These are phyloP conservation scores for Trichoderma hamatum DNA, from an alignment of 2,329 filamentous ascomycete genomes.

Conservation along the genomic window DNA sequence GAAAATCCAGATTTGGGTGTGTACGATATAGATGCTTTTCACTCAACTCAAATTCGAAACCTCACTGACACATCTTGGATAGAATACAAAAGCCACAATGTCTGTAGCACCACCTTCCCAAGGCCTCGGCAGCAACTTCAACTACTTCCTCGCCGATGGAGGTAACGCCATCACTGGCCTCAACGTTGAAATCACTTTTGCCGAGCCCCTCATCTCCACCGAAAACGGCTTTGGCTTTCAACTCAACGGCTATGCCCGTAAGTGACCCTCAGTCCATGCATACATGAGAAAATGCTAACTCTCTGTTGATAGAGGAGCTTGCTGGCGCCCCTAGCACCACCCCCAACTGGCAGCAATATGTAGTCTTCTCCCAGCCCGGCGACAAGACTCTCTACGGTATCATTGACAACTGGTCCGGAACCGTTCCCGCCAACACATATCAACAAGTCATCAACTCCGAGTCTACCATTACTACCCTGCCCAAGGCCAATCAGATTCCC, in stretches of 20 bases:
- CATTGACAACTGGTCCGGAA: slow-evolving; percentile 11
- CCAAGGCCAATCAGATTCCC: background rate
- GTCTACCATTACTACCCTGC: background rate
- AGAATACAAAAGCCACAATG: background rate
- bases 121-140: slow-evolving; percentile 17
- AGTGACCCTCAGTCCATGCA: background rate
- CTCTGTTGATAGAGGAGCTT: background rate
- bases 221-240: background rate
- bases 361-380: slow-evolving; percentile 6
- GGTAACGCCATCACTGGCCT: slow-evolving; percentile 11
- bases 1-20: no score
- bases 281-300: background rate
- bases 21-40: no score
- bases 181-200: slow-evolving; percentile 11
- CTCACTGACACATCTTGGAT: no score
- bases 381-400: slow-evolving; percentile 6
- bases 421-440: background rate
- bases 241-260: slow-evolving; percentile 1
- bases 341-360: slow-evolving; percentile 18
- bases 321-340: background rate
- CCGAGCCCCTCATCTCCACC: slow-evolving; percentile 5
- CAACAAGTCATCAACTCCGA: background rate
- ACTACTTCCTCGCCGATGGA: slow-evolving; percentile 18
- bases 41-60: no score
- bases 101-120: slow-evolving; percentile 5